Evolutionary conservation across 2,329 filamentous ascomycete species (phyloP).

Genomic region (Penicillium decumbens): DNA sequence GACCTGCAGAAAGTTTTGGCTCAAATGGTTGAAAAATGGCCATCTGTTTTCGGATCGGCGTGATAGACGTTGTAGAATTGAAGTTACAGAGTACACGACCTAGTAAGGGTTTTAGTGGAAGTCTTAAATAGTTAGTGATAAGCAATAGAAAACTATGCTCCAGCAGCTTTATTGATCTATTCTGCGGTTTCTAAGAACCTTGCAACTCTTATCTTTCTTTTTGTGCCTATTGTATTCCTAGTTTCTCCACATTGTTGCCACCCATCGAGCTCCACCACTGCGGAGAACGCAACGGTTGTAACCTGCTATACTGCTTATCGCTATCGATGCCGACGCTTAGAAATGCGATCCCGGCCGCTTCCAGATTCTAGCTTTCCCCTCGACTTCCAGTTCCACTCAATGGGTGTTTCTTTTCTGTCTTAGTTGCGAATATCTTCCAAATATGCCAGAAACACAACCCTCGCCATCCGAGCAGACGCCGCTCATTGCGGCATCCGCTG

Average conservation of each 20-base stretch:
- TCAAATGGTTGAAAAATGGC: conserved; percentile 6
- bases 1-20: conserved; percentile 10
- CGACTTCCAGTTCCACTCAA: neutral
- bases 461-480: conserved; percentile 16
- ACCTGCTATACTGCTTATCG: conserved; percentile 5
- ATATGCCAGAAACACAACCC: conserved; percentile 9
- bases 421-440: neutral
- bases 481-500: conserved; percentile 6
- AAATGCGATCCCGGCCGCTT: conserved; percentile 14
- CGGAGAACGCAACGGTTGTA: neutral
- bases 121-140: neutral
- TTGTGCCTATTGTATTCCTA: no score
- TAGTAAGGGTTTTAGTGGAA: neutral
- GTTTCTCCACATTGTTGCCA: neutral
- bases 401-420: neutral
- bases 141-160: neutral
- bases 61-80: neutral
- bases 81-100: neutral
- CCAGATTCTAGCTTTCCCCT: neutral
- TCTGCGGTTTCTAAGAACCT: no score
- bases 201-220: no score
- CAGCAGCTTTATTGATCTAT: neutral
- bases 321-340: conserved; percentile 10
- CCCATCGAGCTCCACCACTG: neutral
- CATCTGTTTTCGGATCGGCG: conserved; percentile 8